phyloP scores from a whole-genome alignment of 257 asterid genomes.

The Lavandula angustifolia region DNA sequence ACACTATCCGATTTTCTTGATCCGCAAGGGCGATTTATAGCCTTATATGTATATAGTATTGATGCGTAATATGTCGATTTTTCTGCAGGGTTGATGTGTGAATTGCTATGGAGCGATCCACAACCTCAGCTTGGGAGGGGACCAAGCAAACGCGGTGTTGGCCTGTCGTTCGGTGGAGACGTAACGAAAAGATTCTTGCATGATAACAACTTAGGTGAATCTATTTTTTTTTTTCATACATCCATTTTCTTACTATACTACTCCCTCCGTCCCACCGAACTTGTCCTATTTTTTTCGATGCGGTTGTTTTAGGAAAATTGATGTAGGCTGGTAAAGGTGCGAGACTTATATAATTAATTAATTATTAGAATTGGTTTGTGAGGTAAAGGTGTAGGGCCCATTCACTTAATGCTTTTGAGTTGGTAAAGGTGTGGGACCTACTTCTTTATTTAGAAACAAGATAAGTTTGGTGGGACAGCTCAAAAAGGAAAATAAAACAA shows the following conservation, averaged over 20 bases:
- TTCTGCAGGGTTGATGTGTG: conserved; percentile 90
- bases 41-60: conserved; percentile 13
- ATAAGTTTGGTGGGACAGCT: too few species aligned
- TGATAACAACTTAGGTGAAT: conserved; percentile 77
- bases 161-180: conserved; percentile 90
- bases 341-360: too few species aligned
- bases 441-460: too few species aligned
- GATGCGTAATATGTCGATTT: conserved; percentile 31
- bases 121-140: conserved; percentile 99
- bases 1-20: background rate
- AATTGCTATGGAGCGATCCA: conserved; percentile 98
- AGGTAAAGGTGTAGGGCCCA: too few species aligned
- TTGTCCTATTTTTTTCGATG: too few species aligned
- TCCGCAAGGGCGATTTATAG: conserved; percentile 1
- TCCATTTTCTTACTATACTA: background rate
- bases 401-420: too few species aligned
- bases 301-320: too few species aligned
- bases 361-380: too few species aligned
- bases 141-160: conserved; percentile 99
- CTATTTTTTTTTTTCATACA: conserved; percentile 4
- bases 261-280: conserved; percentile 2
- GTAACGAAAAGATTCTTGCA: conserved; percentile 88
- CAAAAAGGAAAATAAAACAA: too few species aligned
- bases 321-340: too few species aligned
- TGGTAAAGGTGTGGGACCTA: too few species aligned